A percentile compares a stretch with the other conserved stretches of the same genome.
Evolutionary conservation across 2,329 filamentous ascomycete genomes (phyloP).

Genomic region (Bisporella sp.): DNA sequence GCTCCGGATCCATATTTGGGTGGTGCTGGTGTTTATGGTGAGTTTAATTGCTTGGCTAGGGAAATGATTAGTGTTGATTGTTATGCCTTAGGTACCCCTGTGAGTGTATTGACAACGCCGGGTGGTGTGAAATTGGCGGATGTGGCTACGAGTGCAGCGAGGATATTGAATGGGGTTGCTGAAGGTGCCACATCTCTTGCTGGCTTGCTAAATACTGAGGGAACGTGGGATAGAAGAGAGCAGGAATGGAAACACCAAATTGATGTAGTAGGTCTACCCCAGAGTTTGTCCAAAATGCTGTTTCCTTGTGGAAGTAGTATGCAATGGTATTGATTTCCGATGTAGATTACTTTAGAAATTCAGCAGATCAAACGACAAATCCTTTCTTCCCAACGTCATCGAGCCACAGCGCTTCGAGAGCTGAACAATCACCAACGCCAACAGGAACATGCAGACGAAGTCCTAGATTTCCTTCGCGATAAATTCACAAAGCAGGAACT

Average conservation of each 20-base stretch:
- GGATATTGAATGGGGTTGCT: background rate
- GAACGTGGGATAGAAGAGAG: background rate
- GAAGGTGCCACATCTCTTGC: background rate
- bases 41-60: background rate
- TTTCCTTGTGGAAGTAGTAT: too few species aligned
- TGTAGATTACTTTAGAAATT: background rate
- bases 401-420: background rate
- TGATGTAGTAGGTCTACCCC: background rate
- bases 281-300: too few species aligned
- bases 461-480: constrained; percentile 1
- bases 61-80: background rate
- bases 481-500: constrained; percentile 1
- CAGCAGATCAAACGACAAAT: background rate
- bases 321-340: too few species aligned
- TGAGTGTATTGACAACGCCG: background rate
- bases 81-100: background rate
- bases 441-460: background rate
- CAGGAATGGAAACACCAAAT: background rate
- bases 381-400: background rate
- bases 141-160: background rate
- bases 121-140: background rate
- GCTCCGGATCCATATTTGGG: background rate
- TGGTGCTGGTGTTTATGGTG: background rate
- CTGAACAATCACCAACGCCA: constrained; percentile 1
- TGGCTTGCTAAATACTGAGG: background rate